phyloP scores from a whole-genome alignment of 1,284 basidiomycete species.

The Tylopilus sp. region DNA sequence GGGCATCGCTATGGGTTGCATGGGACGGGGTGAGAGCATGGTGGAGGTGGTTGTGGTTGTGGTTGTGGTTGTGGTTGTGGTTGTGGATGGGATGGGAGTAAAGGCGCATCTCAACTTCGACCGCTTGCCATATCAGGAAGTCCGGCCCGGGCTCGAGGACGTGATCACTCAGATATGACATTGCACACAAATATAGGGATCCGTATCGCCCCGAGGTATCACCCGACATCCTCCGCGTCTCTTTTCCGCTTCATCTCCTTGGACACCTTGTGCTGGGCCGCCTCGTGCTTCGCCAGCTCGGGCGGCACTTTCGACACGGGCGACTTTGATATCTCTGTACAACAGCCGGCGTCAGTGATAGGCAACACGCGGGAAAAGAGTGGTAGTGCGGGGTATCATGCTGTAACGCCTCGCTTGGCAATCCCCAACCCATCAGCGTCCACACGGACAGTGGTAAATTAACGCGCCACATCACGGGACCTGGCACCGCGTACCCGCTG shows the following conservation, averaged over 20 bases:
- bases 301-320: slow-evolving; percentile 85
- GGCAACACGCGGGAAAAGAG: slow-evolving; percentile 15
- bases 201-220: slow-evolving; percentile 17
- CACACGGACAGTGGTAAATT: no score
- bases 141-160: slow-evolving; percentile 18
- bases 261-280: slow-evolving; percentile 84
- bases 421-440: neutral
- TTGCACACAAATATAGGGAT: no score
- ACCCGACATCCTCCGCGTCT: slow-evolving; percentile 69
- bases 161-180: no score
- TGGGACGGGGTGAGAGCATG: slow-evolving; percentile 46
- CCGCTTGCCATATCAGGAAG: slow-evolving; percentile 16
- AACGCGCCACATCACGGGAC: no score
- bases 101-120: neutral
- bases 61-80: no score
- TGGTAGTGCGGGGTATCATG: slow-evolving; percentile 11
- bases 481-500: no score
- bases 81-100: no score
- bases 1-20: slow-evolving; percentile 37
- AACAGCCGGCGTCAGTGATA: slow-evolving; percentile 13
- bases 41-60: slow-evolving; percentile 2
- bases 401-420: neutral
- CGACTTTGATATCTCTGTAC: slow-evolving; percentile 84
- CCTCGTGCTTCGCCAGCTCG: slow-evolving; percentile 86
- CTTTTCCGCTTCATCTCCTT: slow-evolving; percentile 90